Conservation (phyloP, 208 protist species). For the Acanthamoeba lenticulata region DNA sequence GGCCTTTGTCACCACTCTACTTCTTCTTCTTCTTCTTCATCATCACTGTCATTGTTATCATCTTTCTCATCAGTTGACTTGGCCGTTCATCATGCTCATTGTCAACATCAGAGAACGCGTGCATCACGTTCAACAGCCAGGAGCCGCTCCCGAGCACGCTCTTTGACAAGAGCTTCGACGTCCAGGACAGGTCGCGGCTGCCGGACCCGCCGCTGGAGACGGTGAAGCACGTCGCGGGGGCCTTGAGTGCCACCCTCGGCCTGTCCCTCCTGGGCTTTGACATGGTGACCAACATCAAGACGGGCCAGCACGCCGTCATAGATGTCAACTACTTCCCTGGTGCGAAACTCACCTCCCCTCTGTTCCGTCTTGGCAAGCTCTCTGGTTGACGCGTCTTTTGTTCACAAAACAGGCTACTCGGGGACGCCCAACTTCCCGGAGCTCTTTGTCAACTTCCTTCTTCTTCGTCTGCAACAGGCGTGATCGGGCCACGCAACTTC, state of each 20-base stretch:
- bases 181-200: not conserved
- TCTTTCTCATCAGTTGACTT: not conserved
- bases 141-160: slow-evolving; percentile 66
- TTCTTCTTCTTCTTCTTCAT: not conserved
- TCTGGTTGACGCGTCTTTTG: not conserved
- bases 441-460: slow-evolving; percentile 24
- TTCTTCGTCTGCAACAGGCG: not conserved
- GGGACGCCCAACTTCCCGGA: slow-evolving; percentile 38
- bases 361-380: not conserved
- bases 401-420: not conserved
- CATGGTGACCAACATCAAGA: slow-evolving; percentile 69
- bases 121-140: slow-evolving; percentile 77
- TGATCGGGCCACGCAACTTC: no score
- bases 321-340: slow-evolving; percentile 80
- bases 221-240: slow-evolving; percentile 58
- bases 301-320: slow-evolving; percentile 66
- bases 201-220: slow-evolving; percentile 56
- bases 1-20: no score
- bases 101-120: slow-evolving; percentile 16
- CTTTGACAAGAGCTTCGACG: slow-evolving; percentile 55
- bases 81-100: not conserved
- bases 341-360: not conserved
- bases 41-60: not conserved
- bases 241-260: slow-evolving; percentile 57
- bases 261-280: slow-evolving; percentile 76